Percentiles rank a stretch among this genome's conserved stretches.
Evolutionary conservation across 2,329 filamentous ascomycete species (phyloP).

Genomic region (Mariannaea elegans): DNA sequence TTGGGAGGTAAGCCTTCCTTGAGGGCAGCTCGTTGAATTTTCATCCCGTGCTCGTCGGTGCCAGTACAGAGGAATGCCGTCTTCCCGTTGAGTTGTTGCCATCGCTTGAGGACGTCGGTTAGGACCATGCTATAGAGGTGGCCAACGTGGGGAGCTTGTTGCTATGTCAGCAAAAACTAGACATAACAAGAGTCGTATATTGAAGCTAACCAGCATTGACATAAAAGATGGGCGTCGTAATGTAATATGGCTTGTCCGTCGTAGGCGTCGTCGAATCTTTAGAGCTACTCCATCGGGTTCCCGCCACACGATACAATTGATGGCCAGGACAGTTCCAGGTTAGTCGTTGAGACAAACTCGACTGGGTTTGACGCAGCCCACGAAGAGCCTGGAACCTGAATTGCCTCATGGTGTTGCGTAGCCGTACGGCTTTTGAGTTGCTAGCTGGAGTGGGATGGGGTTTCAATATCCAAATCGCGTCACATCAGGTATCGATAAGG

Average conservation of each 20-base stretch:
- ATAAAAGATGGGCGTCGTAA: conserved; percentile 98
- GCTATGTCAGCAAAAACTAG: conserved; percentile 1
- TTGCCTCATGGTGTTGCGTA: conserved; percentile 40
- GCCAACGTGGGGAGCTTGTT: conserved; percentile 85
- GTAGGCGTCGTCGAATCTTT: conserved; percentile 32
- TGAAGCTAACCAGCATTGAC: conserved; percentile 82
- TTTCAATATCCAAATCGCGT: conserved; percentile 19
- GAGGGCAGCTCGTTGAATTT: conserved; percentile 87
- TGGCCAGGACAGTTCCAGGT: conserved; percentile 44
- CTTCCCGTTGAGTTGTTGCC: conserved; percentile 79
- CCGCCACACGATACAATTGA: conserved; percentile 30
- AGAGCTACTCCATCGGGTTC: conserved; percentile 46
- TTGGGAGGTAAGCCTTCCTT: conserved; percentile 77
- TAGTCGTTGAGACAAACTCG: conserved; percentile 25
- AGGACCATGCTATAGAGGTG: conserved; percentile 95
- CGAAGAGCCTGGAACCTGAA: conserved; percentile 39
- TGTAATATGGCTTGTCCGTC: conserved; percentile 82
- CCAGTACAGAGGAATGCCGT: conserved; percentile 84
- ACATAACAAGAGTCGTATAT: too few species aligned
- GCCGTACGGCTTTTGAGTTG: background rate
- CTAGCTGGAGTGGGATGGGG: background rate
- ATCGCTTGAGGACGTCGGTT: conserved; percentile 90
- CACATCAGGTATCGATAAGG: conserved; percentile 31
- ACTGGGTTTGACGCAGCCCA: conserved; percentile 33
- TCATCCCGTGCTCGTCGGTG: conserved; percentile 97